Evolutionary conservation across 768 basidiomycete species (phyloP).

Genomic region (Filobasidium wieringae): DNA sequence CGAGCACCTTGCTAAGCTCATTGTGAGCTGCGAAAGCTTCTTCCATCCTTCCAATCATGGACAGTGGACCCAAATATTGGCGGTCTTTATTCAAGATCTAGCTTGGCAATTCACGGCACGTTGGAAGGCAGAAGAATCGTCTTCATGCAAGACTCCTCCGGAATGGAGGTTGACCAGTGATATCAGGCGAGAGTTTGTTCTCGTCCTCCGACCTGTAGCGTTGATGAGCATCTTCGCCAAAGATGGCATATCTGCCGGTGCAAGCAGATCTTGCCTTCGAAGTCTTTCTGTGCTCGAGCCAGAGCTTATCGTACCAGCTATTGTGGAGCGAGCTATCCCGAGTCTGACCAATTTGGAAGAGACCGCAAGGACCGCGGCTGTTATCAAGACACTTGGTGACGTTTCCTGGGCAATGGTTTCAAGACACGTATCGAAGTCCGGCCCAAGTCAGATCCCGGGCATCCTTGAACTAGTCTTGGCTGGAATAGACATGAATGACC

Average conservation of each 20-base stretch:
- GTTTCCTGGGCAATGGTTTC: constrained; percentile 65
- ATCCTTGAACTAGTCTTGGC: constrained; percentile 71
- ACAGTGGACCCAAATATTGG: constrained; percentile 52
- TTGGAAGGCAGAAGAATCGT: constrained; percentile 55
- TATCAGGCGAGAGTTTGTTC: constrained; percentile 76
- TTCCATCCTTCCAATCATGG: constrained; percentile 86
- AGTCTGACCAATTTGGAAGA: constrained; percentile 81
- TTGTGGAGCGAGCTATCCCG: constrained; percentile 71
- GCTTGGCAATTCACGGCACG: constrained; percentile 77
- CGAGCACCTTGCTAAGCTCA: constrained; percentile 69
- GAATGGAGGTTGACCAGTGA: constrained; percentile 61
- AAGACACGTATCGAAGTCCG: neutral
- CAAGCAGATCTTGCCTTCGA: constrained; percentile 69
- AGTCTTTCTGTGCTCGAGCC: constrained; percentile 76
- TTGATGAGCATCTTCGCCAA: constrained; percentile 85
- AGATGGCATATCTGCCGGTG: constrained; percentile 58
- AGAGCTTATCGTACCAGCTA: constrained; percentile 65
- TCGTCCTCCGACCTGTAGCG: constrained; percentile 65
- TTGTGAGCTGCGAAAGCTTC: constrained; percentile 77
- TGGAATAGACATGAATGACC: constrained; percentile 64
- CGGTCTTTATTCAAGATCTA: constrained; percentile 63
- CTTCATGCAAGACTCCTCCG: constrained; percentile 69
- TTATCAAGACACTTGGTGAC: constrained; percentile 72
- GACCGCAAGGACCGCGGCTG: constrained; percentile 74
- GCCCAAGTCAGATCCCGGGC: constrained; percentile 56